Evolutionary conservation across 108 stramenopile species (phyloP).

Genomic region (Poteriospumella lacustris): DNA sequence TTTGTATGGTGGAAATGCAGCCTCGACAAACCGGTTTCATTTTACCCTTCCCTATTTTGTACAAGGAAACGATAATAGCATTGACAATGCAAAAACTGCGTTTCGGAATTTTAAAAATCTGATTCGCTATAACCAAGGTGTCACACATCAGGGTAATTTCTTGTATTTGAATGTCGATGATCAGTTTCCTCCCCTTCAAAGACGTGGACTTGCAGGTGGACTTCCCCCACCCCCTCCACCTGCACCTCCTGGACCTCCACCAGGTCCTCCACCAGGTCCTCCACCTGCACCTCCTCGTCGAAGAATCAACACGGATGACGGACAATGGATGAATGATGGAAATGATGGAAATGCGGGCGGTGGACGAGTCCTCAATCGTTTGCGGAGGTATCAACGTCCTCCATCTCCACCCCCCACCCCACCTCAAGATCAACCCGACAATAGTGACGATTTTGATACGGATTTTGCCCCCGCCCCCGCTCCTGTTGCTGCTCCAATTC

Average conservation of each 20-base stretch:
- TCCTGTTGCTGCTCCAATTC: constrained; percentile 6
- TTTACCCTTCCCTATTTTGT: constrained; percentile 8
- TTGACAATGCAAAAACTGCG: constrained; percentile 7
- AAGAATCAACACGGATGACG: constrained; percentile 7
- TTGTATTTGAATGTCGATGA: constrained; percentile 8
- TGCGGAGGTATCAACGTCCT: constrained; percentile 6
- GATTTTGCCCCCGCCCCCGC: constrained; percentile 5
- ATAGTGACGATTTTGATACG: constrained; percentile 8
- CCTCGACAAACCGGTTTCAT: constrained; percentile 6
- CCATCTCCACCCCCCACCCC: constrained; percentile 5
- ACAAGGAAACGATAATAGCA: constrained; percentile 8
- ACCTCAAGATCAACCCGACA: constrained; percentile 2
- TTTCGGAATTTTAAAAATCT: constrained; percentile 9
- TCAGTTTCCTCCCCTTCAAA: constrained; percentile 7
- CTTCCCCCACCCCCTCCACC: constrained; percentile 5
- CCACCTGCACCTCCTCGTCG: constrained; percentile 5
- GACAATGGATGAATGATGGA: constrained; percentile 7
- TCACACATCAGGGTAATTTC: constrained; percentile 7
- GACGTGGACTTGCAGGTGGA: constrained; percentile 6
- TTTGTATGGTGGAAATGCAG: constrained; percentile 7
- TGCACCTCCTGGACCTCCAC: constrained; percentile 5
- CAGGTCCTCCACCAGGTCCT: constrained; percentile 5
- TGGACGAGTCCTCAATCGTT: constrained; percentile 6
- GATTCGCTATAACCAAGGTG: constrained; percentile 7
- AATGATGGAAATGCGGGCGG: constrained; percentile 6